Evolutionary conservation across 2,329 filamentous ascomycete species (phyloP).

Genomic region (Hortaea sp.): DNA sequence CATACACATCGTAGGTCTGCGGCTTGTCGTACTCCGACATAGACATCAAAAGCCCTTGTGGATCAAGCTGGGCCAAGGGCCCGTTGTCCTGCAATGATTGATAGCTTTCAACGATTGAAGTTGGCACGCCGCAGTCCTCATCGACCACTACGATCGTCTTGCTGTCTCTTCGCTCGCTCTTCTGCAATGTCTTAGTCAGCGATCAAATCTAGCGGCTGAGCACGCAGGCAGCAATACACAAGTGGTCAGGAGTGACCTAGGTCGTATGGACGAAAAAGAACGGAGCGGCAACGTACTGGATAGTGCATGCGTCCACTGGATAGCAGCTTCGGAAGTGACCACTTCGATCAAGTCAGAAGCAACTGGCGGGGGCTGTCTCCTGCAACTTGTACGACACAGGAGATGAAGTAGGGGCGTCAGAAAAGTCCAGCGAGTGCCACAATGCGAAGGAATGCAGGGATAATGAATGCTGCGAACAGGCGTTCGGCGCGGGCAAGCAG

Average conservation of each 20-base stretch:
- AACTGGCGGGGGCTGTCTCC: constrained; percentile 17
- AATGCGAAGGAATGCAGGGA: constrained; percentile 6
- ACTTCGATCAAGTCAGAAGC: constrained; percentile 14
- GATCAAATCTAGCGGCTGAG: constrained; percentile 8
- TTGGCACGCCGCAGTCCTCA: constrained; percentile 25
- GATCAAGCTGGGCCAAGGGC: constrained; percentile 41
- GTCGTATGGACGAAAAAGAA: constrained; percentile 4
- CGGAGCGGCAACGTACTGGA: constrained; percentile 19
- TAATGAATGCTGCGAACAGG: constrained; percentile 5
- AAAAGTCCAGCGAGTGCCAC: constrained; percentile 13
- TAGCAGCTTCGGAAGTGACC: constrained; percentile 20
- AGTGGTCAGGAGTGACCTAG: constrained; percentile 1
- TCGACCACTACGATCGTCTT: constrained; percentile 24
- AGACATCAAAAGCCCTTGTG: constrained; percentile 43
- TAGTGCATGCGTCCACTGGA: constrained; percentile 24
- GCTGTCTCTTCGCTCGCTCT: constrained; percentile 16
- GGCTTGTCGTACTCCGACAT: constrained; percentile 77
- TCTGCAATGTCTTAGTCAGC: constrained; percentile 11
- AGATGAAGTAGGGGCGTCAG: constrained; percentile 11
- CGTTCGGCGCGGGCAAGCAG: constrained; percentile 15
- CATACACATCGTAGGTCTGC: constrained; percentile 64
- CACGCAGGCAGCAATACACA: constrained; percentile 7
- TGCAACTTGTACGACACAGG: constrained; percentile 26
- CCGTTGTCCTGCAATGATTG: constrained; percentile 36
- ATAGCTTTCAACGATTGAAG: constrained; percentile 21